Base-by-base conservation (phyloP, 2,329 filamentous ascomycete genomes). In the Diaporthe capsici region DNA sequence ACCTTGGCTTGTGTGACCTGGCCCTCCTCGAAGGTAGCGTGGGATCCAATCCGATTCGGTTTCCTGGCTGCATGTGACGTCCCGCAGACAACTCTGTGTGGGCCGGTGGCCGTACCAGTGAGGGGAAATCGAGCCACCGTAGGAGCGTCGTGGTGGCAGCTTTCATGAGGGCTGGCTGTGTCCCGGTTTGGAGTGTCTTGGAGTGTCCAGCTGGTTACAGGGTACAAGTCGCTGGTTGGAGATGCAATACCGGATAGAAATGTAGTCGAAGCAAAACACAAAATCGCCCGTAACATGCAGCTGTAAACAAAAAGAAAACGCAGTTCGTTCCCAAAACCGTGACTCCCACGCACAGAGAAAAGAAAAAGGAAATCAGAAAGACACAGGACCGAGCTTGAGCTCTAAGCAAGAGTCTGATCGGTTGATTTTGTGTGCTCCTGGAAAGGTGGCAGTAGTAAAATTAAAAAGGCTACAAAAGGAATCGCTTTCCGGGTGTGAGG, bases 381-480 rank as follows among this genome's bases (percentile, higher is more conserved):
- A 47, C 42, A 34, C 61, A 68, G 71, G 34, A 17, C 47, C 65
- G 31, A 53, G 37, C 15, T 13, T 57, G 22, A 55, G 51, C 34
- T 42, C 47, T 37, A 37, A 42, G 60, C 72, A 72, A n/a, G 51
- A 65, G 57, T 57, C 31, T 39, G 49, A 49, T 37, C 28, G 34
- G 15, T 20, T 67, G 44, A 28, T 63, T 74, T 63, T 74, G 37
- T 58, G 63, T 28, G 67, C 34, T 42, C 34, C 68, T 44, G 51
- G 25, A 51, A 42, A 44, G 42, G 60, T 71, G 44, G 58, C 37
- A 58, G 61, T 70, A 57, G 31, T 75, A 55, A 73, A 8, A 77
- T 75, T 71, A 65, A 58, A 71, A 68, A 58, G n/a, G 44, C 55
- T 47, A 75, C 75, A 77, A 77, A 77, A 61, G 75, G 63, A 76